phyloP scores from a whole-genome alignment of 2,329 filamentous ascomycete species.

The Nemania sp. region DNA sequence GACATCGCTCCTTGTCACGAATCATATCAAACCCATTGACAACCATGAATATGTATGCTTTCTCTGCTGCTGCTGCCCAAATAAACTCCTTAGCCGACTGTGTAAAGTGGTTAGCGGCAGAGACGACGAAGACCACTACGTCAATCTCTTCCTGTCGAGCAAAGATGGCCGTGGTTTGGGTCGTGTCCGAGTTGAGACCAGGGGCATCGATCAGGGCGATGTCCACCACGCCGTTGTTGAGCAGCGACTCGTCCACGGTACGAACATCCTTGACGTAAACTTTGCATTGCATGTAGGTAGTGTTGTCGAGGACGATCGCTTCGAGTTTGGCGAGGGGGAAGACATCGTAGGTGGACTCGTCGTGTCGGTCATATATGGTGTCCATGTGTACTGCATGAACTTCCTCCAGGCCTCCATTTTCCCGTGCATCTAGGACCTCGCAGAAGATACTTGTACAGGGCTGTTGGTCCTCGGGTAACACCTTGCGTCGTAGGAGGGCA shows the following conservation, averaged over 20 bases:
- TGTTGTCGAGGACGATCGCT: conserved; percentile 86
- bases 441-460: conserved; percentile 99
- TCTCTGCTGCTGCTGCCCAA: conserved; percentile 90
- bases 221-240: conserved; percentile 97
- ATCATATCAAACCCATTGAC: conserved; percentile 98
- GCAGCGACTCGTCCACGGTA: conserved; percentile 85
- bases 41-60: conserved; percentile 98
- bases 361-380: conserved; percentile 78
- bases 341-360: conserved; percentile 93
- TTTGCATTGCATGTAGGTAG: conserved; percentile 91
- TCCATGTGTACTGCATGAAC: conserved; percentile 93
- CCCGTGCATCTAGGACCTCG: conserved; percentile 88
- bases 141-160: conserved; percentile 98
- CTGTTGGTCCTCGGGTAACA: conserved; percentile 95
- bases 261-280: conserved; percentile 92
- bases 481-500: conserved; percentile 87
- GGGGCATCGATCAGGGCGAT: conserved; percentile 97
- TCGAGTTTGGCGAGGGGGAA: conserved; percentile 80
- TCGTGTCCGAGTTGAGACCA: conserved; percentile 91
- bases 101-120: conserved; percentile 96
- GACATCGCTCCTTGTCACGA: conserved; percentile 84
- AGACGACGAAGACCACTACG: conserved; percentile 97
- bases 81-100: conserved; percentile 98
- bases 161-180: conserved; percentile 97
- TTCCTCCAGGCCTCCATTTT: conserved; percentile 90